Evolutionary conservation across 108 stramenopile species (phyloP).

Genomic region (Conticribra guillardii): DNA sequence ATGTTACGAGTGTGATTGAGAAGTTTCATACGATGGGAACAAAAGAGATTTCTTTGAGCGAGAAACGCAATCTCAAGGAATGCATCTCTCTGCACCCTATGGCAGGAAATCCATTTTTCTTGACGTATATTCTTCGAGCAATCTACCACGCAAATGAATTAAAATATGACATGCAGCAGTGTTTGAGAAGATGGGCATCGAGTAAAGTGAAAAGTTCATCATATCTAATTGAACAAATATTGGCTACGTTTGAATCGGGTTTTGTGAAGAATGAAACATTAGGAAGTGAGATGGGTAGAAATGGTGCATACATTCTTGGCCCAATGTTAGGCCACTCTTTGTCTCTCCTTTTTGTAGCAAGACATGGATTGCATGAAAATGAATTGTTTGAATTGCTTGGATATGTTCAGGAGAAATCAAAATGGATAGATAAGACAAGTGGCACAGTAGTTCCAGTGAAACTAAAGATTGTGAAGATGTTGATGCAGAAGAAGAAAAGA

Average conservation of each 20-base stretch:
- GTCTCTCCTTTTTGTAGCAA: conserved; percentile 54
- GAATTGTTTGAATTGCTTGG: conserved; percentile 56
- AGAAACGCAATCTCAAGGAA: too few species aligned
- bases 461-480: conserved; percentile 34
- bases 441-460: conserved; percentile 39
- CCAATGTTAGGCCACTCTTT: conserved; percentile 48
- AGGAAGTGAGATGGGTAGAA: neutral
- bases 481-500: conserved; percentile 25
- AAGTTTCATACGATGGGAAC: conserved; percentile 3
- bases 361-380: conserved; percentile 63
- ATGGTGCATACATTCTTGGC: conserved; percentile 23
- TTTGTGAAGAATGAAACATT: neutral
- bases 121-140: conserved; percentile 24
- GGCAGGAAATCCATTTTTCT: neutral
- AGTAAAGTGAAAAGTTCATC: neutral
- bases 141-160: neutral
- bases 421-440: conserved; percentile 26
- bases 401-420: conserved; percentile 19
- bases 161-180: neutral
- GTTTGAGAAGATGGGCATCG: conserved; percentile 19
- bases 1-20: conserved; percentile 5
- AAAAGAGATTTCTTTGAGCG: too few species aligned
- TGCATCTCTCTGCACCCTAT: neutral
- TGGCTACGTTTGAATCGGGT: conserved; percentile 22
- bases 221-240: conserved; percentile 20